These are phyloP conservation scores for Phialophora chinensis DNA, from an alignment of 2,329 filamentous ascomycete species.

Conservation along the genomic window DNA sequence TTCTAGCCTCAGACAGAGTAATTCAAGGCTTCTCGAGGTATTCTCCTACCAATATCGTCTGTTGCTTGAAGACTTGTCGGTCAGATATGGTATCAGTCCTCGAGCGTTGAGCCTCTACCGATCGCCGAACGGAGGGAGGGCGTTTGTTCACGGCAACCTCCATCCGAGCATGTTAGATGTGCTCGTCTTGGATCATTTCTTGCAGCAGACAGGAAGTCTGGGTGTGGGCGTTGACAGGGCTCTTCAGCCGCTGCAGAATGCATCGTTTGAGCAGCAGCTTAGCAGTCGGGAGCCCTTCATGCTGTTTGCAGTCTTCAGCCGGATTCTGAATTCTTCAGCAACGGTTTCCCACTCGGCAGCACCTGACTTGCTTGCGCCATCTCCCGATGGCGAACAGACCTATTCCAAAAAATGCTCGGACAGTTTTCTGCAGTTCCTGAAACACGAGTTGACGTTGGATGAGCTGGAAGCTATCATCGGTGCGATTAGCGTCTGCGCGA, in stretches of 20 bases:
- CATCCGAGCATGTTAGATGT: conserved; percentile 12
- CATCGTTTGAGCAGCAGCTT: not conserved
- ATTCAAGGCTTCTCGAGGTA: conserved; percentile 11
- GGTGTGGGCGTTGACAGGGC: conserved; percentile 13
- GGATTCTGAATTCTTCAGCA: conserved; percentile 19
- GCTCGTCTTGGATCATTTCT: conserved; percentile 19
- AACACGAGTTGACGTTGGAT: conserved; percentile 16
- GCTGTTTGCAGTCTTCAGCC: conserved; percentile 26
- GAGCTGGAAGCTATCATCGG: conserved; percentile 27
- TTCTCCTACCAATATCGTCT: not conserved
- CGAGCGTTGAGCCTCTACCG: conserved; percentile 16
- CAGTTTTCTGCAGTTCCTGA: conserved; percentile 19
- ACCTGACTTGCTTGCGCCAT: conserved; percentile 17
- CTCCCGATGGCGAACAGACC: conserved; percentile 3
- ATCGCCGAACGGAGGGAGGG: not conserved
- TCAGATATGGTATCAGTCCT: conserved; percentile 12
- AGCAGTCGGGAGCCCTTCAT: conserved; percentile 18
- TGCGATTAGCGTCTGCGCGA: conserved; percentile 24
- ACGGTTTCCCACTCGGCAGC: conserved; percentile 5
- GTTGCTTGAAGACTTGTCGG: conserved; percentile 17
- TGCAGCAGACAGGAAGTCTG: conserved; percentile 18
- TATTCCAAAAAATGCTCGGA: conserved; percentile 19
- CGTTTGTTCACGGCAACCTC: not conserved
- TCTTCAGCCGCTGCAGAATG: not conserved
- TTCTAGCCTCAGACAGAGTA: conserved; percentile 12